Evolutionary conservation across 208 protist genomes (phyloP).

Genomic region (Phytomonas francai): DNA sequence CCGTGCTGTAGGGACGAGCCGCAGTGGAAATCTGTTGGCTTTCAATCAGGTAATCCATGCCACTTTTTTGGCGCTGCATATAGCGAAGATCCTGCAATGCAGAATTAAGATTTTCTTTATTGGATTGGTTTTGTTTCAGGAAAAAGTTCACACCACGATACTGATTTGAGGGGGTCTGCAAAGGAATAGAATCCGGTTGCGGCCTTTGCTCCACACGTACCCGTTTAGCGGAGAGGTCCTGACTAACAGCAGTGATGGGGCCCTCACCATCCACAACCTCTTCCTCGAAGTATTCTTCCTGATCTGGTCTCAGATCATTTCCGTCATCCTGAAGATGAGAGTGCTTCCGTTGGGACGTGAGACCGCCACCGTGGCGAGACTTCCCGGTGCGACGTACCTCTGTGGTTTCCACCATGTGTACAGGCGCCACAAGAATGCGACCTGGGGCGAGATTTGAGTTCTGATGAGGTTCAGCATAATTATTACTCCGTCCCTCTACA

Average conservation of each 20-base stretch:
- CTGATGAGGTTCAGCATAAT: slow-evolving; percentile 73
- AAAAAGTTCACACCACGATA: slow-evolving; percentile 4
- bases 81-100: slow-evolving; percentile 7
- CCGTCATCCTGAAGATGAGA: slow-evolving; percentile 12
- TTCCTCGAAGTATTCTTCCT: background rate
- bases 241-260: slow-evolving; percentile 37
- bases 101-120: slow-evolving; percentile 2
- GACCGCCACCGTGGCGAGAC: background rate
- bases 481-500: slow-evolving; percentile 72
- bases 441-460: slow-evolving; percentile 22
- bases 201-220: slow-evolving; percentile 33
- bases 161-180: slow-evolving; percentile 8
- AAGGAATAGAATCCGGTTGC: slow-evolving; percentile 42
- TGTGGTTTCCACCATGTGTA: slow-evolving; percentile 34
- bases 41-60: background rate
- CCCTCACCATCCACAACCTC: slow-evolving; percentile 42
- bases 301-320: background rate
- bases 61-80: background rate
- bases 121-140: slow-evolving; percentile 3
- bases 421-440: slow-evolving; percentile 44
- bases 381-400: slow-evolving; percentile 5
- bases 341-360: slow-evolving; percentile 7
- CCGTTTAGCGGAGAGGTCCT: slow-evolving; percentile 21
- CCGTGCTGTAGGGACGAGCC: background rate
- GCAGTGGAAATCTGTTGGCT: background rate